A percentile compares a stretch with the other conserved stretches of the same genome.
These are phyloP conservation scores for Alternaria postmessia DNA, from an alignment of 2,329 filamentous ascomycete genomes.

Conservation along the genomic window DNA sequence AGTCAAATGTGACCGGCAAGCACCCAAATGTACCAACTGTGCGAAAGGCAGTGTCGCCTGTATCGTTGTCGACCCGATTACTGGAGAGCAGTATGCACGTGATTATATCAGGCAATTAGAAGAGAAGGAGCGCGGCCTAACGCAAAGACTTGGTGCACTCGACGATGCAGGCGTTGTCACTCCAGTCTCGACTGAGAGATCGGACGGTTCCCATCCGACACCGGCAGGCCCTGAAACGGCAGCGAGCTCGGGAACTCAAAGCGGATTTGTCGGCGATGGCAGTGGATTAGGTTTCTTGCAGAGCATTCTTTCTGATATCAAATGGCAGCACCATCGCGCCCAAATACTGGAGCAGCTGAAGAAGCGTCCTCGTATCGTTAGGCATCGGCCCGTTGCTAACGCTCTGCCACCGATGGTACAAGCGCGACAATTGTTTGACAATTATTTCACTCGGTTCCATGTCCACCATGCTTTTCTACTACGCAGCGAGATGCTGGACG, in stretches of 20 bases:
- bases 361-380: constrained; percentile 15
- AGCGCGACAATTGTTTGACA: background rate
- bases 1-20: constrained; percentile 22
- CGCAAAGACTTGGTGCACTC: background rate
- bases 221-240: constrained; percentile 3
- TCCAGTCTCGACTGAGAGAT: background rate
- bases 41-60: constrained; percentile 21
- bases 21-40: constrained; percentile 26
- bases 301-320: constrained; percentile 22
- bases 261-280: constrained; percentile 25
- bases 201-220: background rate
- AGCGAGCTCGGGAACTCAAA: constrained; percentile 13
- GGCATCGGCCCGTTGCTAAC: constrained; percentile 9
- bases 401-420: background rate
- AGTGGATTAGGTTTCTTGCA: constrained; percentile 27
- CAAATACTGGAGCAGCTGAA: constrained; percentile 23
- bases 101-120: constrained; percentile 22
- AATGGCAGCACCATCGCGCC: constrained; percentile 22
- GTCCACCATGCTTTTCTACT: background rate
- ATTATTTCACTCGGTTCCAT: background rate
- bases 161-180: background rate
- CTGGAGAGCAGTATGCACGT: constrained; percentile 24
- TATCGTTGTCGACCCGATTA: constrained; percentile 20
- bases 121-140: constrained; percentile 15
- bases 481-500: background rate